Evolutionary conservation across 129 eudicot genomes (phyloP), one percentile per base, ranked within the genome.

Genomic region (Mikania micrantha): DNA sequence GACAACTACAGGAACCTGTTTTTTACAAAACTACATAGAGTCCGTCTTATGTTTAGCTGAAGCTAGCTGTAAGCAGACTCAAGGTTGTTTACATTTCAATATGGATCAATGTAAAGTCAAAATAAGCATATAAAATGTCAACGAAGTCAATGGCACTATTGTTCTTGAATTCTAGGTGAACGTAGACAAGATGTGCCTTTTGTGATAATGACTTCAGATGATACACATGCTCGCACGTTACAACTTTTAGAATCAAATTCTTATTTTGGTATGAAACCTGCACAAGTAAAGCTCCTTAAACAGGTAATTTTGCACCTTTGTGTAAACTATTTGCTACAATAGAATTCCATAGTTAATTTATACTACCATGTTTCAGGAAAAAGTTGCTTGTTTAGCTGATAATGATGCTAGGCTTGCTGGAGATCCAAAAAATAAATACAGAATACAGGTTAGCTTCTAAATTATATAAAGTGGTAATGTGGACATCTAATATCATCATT

Each of bases 371-470:
- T 24, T 56, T 75, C 79, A 92, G 96, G 98, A 88, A 82, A 92
- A 92, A 79, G 98, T 92, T 79, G 96, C 96, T 82, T 92, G 98
- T 83, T 79, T 92, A 77, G 95, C 86, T 66, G 98, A 92, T 84
- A 92, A 88, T 78, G 95, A 92, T 76, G 98, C 98, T 11, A 87
- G 90, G 65, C 89, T 92, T 62, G 96, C 96, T 52, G 39, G 82
- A 63, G 98, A 92, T 74, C 87, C 96, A 22, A 67, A 74, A 25
- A 88, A 88, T 74, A 84, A 86, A 69, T 92, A 83, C 71, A 79
- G 69, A 79, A 86, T 92, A 64, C 98, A 92, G 98, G 98, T 90
- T 60, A n/a, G 34, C 56, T 77, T 74, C n/a, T 7, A 21, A 20
- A 2, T 2, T 19, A 39, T 36, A 19, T 21, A 56, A 16, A 8